These are phyloP conservation scores for Colletotrichum sp. DNA, from an alignment of 2,329 filamentous ascomycete genomes.

Conservation along the genomic window DNA sequence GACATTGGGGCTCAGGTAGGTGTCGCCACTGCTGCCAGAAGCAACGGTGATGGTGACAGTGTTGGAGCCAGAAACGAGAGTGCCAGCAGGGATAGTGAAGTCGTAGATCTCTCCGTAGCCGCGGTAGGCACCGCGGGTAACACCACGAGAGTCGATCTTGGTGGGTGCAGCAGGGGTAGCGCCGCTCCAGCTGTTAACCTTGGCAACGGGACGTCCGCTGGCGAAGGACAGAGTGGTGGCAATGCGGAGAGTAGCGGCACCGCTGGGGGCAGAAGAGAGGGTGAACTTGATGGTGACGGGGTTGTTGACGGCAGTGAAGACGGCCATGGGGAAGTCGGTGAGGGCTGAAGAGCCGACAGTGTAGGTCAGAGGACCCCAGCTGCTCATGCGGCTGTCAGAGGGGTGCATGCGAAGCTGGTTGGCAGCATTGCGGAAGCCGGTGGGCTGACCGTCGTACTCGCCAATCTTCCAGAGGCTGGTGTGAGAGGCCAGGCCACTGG, in stretches of 20 bases:
- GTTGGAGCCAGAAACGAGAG: slow-evolving; percentile 63
- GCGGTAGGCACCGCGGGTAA: slow-evolving; percentile 70
- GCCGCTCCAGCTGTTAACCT: slow-evolving; percentile 60
- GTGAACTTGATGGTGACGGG: slow-evolving; percentile 66
- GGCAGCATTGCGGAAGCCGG: slow-evolving; percentile 69
- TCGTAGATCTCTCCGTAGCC: slow-evolving; percentile 70
- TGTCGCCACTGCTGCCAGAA: slow-evolving; percentile 62
- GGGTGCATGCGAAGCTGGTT: slow-evolving; percentile 74
- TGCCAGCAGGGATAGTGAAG: slow-evolving; percentile 63
- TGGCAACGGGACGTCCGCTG: slow-evolving; percentile 60
- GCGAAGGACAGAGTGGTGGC: slow-evolving; percentile 69
- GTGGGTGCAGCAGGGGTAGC: slow-evolving; percentile 57
- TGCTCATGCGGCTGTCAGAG: slow-evolving; percentile 66
- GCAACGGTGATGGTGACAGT: slow-evolving; percentile 66
- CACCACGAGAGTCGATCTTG: slow-evolving; percentile 68
- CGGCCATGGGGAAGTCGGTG: slow-evolving; percentile 67
- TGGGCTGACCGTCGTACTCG: slow-evolving; percentile 68
- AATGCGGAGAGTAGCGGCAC: slow-evolving; percentile 64
- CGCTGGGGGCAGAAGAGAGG: slow-evolving; percentile 50
- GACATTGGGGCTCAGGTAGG: slow-evolving; percentile 64
- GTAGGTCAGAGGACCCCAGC: slow-evolving; percentile 66
- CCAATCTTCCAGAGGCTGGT: slow-evolving; percentile 69
- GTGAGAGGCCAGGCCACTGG: slow-evolving; percentile 47
- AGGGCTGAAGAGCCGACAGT: slow-evolving; percentile 61
- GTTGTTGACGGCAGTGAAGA: slow-evolving; percentile 66